Percentiles rank a stretch among this genome's conserved stretches.
phyloP scores from a whole-genome alignment of 1,139 yeast species.

The Yarrowia galli region DNA sequence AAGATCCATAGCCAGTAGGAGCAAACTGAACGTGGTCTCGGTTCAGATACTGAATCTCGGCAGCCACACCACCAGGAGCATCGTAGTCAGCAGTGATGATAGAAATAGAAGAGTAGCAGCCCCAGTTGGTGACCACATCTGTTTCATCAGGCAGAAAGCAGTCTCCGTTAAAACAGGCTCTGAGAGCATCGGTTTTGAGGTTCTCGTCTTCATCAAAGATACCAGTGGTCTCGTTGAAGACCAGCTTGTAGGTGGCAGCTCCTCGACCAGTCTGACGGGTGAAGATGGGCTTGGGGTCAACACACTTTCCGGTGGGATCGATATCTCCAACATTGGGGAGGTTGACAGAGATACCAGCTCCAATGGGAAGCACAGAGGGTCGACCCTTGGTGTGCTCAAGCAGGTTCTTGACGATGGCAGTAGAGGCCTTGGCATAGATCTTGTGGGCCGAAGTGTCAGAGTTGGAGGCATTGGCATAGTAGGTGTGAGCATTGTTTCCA shows the following conservation, averaged over 20 bases:
- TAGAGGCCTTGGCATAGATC: conserved; percentile 31
- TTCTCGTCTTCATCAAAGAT: background rate
- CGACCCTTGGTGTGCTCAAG: conserved; percentile 20
- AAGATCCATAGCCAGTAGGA: conserved; percentile 30
- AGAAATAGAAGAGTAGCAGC: conserved; percentile 30
- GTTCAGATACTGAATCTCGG: conserved; percentile 30
- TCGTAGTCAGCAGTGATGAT: conserved; percentile 33
- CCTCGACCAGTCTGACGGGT: conserved; percentile 36
- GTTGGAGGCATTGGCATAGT: conserved; percentile 26
- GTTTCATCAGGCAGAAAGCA: conserved; percentile 27
- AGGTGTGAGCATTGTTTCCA: conserved; percentile 39
- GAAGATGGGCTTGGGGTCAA: conserved; percentile 31
- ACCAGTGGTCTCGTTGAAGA: conserved; percentile 26
- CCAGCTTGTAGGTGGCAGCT: conserved; percentile 19
- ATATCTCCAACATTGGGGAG: conserved; percentile 26
- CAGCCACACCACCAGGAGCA: conserved; percentile 32
- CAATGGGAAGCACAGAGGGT: conserved; percentile 18
- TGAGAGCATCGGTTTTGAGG: background rate
- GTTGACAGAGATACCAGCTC: conserved; percentile 28
- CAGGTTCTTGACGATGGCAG: conserved; percentile 30
- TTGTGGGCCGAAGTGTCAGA: conserved; percentile 1
- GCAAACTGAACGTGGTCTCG: conserved; percentile 19
- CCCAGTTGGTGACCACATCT: conserved; percentile 29
- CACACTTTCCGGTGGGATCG: conserved; percentile 34
- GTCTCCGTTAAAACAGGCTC: conserved; percentile 22